Evolutionary conservation across 2,329 filamentous ascomycete species (phyloP).

Genomic region (Colletotrichum incanum): DNA sequence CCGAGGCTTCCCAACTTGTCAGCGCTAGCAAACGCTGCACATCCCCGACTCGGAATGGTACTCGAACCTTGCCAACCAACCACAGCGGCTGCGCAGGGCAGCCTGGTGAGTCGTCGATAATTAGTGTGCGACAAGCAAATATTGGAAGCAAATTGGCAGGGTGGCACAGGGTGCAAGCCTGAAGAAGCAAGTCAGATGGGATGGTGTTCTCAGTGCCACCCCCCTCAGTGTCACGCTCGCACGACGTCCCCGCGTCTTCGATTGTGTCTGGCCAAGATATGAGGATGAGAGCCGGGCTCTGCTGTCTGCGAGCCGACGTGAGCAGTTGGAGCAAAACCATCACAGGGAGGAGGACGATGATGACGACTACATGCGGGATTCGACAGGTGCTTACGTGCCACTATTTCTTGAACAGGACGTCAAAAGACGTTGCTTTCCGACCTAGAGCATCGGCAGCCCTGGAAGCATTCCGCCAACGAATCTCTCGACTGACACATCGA

Average conservation of each 20-base stretch:
- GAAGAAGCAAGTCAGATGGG: constrained; percentile 8
- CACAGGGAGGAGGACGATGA: neutral
- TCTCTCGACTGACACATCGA: neutral
- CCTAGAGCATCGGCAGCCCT: neutral
- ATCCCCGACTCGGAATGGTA: constrained; percentile 21
- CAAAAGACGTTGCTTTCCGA: neutral
- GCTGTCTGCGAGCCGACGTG: neutral
- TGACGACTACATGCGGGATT: constrained; percentile 1
- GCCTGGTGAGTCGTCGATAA: constrained; percentile 24
- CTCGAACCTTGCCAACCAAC: constrained; percentile 24
- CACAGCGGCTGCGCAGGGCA: neutral
- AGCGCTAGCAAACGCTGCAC: constrained; percentile 38
- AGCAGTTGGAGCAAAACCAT: neutral
- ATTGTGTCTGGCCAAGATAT: constrained; percentile 7
- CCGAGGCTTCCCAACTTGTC: constrained; percentile 16
- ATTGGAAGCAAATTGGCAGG: constrained; percentile 17
- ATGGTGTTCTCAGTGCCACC: constrained; percentile 5
- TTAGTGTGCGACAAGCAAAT: constrained; percentile 32
- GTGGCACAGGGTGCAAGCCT: neutral
- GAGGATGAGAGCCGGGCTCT: neutral
- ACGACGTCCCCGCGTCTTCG: neutral
- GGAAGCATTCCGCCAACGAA: neutral
- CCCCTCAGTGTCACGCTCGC: constrained; percentile 14
- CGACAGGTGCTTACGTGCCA: neutral
- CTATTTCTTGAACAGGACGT: neutral